Percentiles rank a stretch among this genome's conserved stretches.
These are phyloP conservation scores for Diutina siamensis DNA, from an alignment of 1,139 yeast species.

Conservation along the genomic window DNA sequence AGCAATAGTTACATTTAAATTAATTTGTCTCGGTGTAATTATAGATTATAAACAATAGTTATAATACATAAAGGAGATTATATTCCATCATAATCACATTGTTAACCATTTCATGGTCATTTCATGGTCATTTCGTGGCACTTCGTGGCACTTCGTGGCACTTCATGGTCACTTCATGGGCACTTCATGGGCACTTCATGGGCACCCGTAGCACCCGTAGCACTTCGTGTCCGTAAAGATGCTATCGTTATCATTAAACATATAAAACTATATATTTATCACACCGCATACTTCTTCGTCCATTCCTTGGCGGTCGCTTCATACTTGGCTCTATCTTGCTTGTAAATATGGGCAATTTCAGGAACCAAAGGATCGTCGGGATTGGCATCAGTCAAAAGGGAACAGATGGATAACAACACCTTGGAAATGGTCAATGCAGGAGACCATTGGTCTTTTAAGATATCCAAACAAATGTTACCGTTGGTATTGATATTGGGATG, in stretches of 20 bases:
- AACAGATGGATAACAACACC: constrained; percentile 79
- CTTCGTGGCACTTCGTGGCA: too few relatives aligned
- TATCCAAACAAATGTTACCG: constrained; percentile 80
- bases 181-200: too few relatives aligned
- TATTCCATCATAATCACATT: too few relatives aligned
- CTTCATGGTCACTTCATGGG: too few relatives aligned
- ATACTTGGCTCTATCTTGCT: constrained; percentile 87
- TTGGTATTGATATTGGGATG: constrained; percentile 86
- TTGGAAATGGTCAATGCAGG: constrained; percentile 86
- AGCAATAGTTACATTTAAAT: too few relatives aligned
- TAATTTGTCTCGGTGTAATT: too few relatives aligned
- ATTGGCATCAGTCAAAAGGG: constrained; percentile 90
- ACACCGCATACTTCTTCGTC: constrained; percentile 94
- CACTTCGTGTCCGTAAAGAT: neutral
- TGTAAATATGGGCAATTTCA: constrained; percentile 93
- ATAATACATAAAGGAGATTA: too few relatives aligned
- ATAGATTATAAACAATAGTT: too few relatives aligned
- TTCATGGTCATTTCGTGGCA: too few relatives aligned
- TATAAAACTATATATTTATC: constrained; percentile 4
- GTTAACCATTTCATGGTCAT: too few relatives aligned
- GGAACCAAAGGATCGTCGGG: constrained; percentile 99
- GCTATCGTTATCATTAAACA: constrained; percentile 6
- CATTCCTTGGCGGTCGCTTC: constrained; percentile 98
- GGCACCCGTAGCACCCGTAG: too few relatives aligned
- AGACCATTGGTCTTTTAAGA: constrained; percentile 83